phyloP scores from a whole-genome alignment of 2,329 filamentous ascomycete species.

The Ceratocystis alfenasii region DNA sequence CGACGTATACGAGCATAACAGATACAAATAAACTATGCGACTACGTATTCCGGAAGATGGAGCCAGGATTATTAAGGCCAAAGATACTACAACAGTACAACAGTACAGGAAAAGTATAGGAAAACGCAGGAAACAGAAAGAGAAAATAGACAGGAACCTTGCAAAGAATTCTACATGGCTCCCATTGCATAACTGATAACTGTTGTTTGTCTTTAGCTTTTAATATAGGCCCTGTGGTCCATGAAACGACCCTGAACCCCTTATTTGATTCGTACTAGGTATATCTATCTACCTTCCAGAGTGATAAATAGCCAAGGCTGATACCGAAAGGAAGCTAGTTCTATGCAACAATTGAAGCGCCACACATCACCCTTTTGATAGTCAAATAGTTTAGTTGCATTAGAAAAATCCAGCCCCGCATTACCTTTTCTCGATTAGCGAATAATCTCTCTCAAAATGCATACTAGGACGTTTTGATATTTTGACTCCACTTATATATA shows the following conservation, averaged over 20 bases:
- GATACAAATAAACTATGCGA: neutral
- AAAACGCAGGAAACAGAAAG: neutral
- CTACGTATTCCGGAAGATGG: neutral
- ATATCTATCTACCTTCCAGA: neutral
- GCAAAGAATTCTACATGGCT: neutral
- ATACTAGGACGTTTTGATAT: no score
- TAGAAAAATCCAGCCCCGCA: no score
- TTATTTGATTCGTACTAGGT: neutral
- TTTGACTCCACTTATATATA: no score
- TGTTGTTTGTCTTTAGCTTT: no score
- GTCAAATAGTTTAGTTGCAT: no score
- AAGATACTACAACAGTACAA: neutral
- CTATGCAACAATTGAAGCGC: neutral
- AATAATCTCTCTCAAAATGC: no score
- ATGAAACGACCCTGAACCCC: neutral
- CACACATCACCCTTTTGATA: no score
- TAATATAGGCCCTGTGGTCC: neutral
- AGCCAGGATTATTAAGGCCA: neutral
- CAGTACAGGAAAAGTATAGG: neutral
- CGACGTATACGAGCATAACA: neutral
- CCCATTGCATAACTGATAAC: no score
- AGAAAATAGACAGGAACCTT: neutral
- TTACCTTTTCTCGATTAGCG: no score
- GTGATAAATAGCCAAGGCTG: neutral
- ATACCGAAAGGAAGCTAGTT: neutral